phyloP scores from a whole-genome alignment of 1,139 yeast species.

The Debaryomyces sp. region DNA sequence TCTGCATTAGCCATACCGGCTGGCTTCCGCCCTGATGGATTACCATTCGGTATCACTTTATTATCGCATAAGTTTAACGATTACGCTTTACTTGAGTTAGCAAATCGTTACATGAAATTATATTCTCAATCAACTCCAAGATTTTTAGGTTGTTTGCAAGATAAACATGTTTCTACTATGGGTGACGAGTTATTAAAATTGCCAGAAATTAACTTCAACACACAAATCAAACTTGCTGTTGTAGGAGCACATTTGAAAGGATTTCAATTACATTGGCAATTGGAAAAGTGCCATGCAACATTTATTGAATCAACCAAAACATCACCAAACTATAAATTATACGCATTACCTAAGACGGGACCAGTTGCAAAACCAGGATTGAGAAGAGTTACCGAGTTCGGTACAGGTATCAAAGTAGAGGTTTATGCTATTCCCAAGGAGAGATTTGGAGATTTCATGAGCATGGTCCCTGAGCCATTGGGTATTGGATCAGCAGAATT shows the following conservation, averaged over 20 bases:
- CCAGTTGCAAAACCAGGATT: constrained; percentile 90
- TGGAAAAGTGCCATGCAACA: constrained; percentile 81
- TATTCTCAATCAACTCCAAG: constrained; percentile 26
- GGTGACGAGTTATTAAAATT: constrained; percentile 44
- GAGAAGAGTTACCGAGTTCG: constrained; percentile 61
- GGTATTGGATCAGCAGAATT: constrained; percentile 93
- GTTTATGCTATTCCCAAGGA: constrained; percentile 80
- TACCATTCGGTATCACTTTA: constrained; percentile 89
- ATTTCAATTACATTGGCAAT: constrained; percentile 91
- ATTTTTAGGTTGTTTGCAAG: constrained; percentile 44
- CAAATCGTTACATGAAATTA: constrained; percentile 63
- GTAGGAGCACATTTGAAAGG: constrained; percentile 96
- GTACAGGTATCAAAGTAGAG: constrained; percentile 70
- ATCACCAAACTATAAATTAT: constrained; percentile 70
- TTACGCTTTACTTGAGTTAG: constrained; percentile 83
- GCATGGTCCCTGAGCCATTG: constrained; percentile 90
- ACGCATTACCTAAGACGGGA: constrained; percentile 80
- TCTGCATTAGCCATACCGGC: constrained; percentile 91
- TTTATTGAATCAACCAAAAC: constrained; percentile 69
- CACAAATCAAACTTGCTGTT: constrained; percentile 68
- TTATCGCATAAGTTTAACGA: constrained; percentile 83
- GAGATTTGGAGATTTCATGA: constrained; percentile 76
- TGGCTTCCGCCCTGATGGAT: constrained; percentile 80
- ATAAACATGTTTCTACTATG: constrained; percentile 35
- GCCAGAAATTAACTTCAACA: constrained; percentile 27